Base-by-base conservation (phyloP, 495 filamentous ascomycete species). In the Aspergillus asperescens region DNA sequence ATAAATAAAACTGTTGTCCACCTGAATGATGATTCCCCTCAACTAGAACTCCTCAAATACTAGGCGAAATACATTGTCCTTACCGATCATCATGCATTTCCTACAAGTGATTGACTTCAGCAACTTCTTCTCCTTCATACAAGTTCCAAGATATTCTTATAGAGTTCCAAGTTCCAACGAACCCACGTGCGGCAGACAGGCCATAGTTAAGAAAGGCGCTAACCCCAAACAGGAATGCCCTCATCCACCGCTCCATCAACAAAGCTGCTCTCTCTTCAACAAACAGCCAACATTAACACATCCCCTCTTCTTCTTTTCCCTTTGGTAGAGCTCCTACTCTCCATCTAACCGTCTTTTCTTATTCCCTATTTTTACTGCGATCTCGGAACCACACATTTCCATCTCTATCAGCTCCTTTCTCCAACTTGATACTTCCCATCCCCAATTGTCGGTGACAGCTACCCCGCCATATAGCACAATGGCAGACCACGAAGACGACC, bases 401-500 rank as follows among this genome's bases (percentile, higher is more conserved):
- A 19, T 37, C 22, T 32, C 23, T 34, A 19, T 8, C 15, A 24
- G 15, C 42, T 39, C 12, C 15, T 41, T 16, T 32, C 28, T 19
- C 12, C 24, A 35, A 32, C 34, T 54, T 20, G 48, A 44, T 35
- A 12, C n/a, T 13, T 34, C n/a, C 44, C 35, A 35, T 7, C 52
- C 35, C 46, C 45, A 49, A 42, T 47, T 50, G 45, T 39, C 44
- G 29, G 52, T 42, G 39, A 22, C 48, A 25, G 44, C 43, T 54
- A 62, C 55, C 60, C 60, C 65, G 44, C 58, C 50, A 42, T 40
- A 29, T 54, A 71, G 57, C 63, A 74, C 62, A 64, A 94, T 94
- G 90, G 71, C 86, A 48, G 80, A 82, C 58, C 73, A 81, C 60
- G 86, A 95, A 0, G 89, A 96, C 43, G 93, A 98, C 59, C 83